Evolutionary conservation across 2,329 filamentous ascomycete species (phyloP).

Genomic region (Claviceps sorghi): DNA sequence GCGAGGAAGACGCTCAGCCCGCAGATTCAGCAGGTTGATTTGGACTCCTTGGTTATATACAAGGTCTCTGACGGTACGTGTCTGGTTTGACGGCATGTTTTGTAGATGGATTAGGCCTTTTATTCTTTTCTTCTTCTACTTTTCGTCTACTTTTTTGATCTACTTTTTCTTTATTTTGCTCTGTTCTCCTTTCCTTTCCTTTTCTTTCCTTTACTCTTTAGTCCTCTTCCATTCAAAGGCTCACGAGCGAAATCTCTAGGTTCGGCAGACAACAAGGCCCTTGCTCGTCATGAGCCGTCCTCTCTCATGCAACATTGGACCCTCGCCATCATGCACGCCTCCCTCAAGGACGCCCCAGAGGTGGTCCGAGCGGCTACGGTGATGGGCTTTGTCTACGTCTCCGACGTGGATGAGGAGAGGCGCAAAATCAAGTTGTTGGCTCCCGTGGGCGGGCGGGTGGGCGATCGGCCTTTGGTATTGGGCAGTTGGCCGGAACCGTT

Average conservation of each 20-base stretch:
- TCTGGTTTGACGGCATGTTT: too few species aligned
- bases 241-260: too few species aligned
- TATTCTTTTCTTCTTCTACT: too few species aligned
- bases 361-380: constrained; percentile 68
- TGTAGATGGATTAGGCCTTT: too few species aligned
- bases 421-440: constrained; percentile 68
- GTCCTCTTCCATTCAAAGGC: background rate
- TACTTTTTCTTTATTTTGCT: too few species aligned
- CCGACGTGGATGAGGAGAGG: constrained; percentile 76
- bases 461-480: constrained; percentile 67
- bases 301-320: constrained; percentile 64
- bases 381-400: constrained; percentile 86
- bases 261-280: constrained; percentile 20
- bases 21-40: constrained; percentile 72
- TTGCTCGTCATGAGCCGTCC: constrained; percentile 51
- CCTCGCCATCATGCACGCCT: constrained; percentile 70
- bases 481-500: constrained; percentile 77
- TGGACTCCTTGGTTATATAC: constrained; percentile 60
- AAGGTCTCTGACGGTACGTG: constrained; percentile 45
- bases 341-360: constrained; percentile 51
- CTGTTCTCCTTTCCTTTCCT: too few species aligned
- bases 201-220: background rate
- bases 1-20: constrained; percentile 64
- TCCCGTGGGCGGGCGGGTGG: constrained; percentile 69
- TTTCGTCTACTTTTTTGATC: too few species aligned